These are phyloP conservation scores for Isoetes engelmannii DNA, from an alignment of 83 land plant species.

Conservation along the genomic window DNA sequence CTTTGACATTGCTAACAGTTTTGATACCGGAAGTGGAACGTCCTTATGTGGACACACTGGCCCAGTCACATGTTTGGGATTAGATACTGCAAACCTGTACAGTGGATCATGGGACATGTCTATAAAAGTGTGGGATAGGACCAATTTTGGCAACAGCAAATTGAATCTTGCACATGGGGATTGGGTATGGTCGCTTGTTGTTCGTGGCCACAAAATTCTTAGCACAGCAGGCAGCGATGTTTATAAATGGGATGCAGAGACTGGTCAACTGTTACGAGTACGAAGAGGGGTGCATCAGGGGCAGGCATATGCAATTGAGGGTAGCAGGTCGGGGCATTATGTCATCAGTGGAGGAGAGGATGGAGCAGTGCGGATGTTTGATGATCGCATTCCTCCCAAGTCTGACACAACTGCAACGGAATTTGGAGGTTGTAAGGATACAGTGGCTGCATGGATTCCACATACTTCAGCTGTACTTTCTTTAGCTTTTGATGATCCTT, in stretches of 20 bases:
- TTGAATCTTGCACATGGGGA: slow-evolving; percentile 64
- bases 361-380: slow-evolving; percentile 91
- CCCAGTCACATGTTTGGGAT: slow-evolving; percentile 76
- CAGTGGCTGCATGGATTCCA: slow-evolving; percentile 76
- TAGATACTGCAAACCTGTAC: slow-evolving; percentile 55
- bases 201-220: slow-evolving; percentile 54
- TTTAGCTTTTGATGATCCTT: slow-evolving; percentile 92
- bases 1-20: slow-evolving; percentile 56
- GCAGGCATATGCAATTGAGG: slow-evolving; percentile 54
- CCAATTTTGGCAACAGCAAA: slow-evolving; percentile 36
- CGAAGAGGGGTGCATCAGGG: slow-evolving; percentile 59
- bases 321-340: slow-evolving; percentile 67
- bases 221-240: slow-evolving; percentile 79
- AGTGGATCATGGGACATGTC: slow-evolving; percentile 99
- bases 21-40: slow-evolving; percentile 32
- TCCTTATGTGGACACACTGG: slow-evolving; percentile 77
- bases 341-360: slow-evolving; percentile 94
- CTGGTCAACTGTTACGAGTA: slow-evolving; percentile 38
- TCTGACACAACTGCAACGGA: background rate
- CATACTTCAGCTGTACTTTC: slow-evolving; percentile 64
- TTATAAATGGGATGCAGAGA: slow-evolving; percentile 67
- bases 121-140: slow-evolving; percentile 76
- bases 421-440: slow-evolving; percentile 12
- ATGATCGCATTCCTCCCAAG: slow-evolving; percentile 29
- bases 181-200: slow-evolving; percentile 81